A percentile compares a stretch with the other conserved stretches of the same genome.
Evolutionary conservation across 192 early-diverging fungal species (phyloP).

Genomic region (Chytriomyces sp.): DNA sequence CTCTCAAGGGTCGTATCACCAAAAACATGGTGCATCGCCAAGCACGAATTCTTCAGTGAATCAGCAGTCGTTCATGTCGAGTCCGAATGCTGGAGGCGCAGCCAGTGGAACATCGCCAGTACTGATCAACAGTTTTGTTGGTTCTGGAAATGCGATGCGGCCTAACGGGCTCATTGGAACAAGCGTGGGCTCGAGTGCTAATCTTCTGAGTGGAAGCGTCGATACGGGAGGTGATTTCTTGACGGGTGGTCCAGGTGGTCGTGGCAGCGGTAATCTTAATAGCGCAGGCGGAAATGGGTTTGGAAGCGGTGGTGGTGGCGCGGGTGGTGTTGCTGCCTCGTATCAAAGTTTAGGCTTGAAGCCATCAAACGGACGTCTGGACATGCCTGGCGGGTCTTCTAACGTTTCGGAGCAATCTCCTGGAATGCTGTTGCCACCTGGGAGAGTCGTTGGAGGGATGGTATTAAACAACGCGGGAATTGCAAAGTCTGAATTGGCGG

Average conservation of each 20-base stretch:
- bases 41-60: not conserved
- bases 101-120: constrained; percentile 17
- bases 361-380: not conserved
- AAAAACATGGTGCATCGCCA: not conserved
- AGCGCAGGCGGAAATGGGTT: too few relatives aligned
- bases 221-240: not conserved
- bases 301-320: too few relatives aligned
- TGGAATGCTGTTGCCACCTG: constrained; percentile 29
- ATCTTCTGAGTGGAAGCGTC: not conserved
- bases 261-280: too few relatives aligned
- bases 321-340: too few relatives aligned
- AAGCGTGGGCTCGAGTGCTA: not conserved
- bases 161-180: constrained; percentile 30
- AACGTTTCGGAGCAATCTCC: not conserved
- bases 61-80: not conserved
- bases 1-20: not conserved
- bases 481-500: constrained; percentile 21
- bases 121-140: constrained; percentile 30
- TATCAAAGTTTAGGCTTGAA: not conserved
- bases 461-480: constrained; percentile 20
- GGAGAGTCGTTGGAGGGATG: constrained; percentile 31
- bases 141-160: constrained; percentile 31
- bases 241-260: too few relatives aligned
- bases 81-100: not conserved
- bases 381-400: too few relatives aligned